A percentile compares a stretch with the other conserved stretches of the same genome.
Evolutionary conservation across 2,329 filamentous ascomycete species (phyloP).

Genomic region (Cladosporium sp.): DNA sequence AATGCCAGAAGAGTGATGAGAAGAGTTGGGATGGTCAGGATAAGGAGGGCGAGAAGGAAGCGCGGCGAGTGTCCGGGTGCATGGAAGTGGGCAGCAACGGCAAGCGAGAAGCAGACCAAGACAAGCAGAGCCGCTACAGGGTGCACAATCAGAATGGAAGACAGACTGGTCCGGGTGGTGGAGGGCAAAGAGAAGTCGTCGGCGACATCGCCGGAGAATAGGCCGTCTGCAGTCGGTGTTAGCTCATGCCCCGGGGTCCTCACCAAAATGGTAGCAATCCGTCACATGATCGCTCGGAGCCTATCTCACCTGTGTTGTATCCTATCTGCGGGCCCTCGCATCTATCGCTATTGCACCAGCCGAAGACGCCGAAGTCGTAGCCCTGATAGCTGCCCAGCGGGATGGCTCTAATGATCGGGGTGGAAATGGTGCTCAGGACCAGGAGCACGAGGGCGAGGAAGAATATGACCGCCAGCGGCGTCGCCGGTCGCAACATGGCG

Average conservation of each 20-base stretch:
- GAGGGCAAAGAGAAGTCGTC: slow-evolving; percentile 59
- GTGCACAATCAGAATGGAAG: slow-evolving; percentile 84
- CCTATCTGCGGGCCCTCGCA: slow-evolving; percentile 76
- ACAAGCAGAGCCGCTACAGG: slow-evolving; percentile 83
- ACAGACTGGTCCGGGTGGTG: slow-evolving; percentile 61
- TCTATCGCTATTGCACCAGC: slow-evolving; percentile 62
- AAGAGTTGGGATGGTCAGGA: slow-evolving; percentile 79
- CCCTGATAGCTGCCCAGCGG: slow-evolving; percentile 72
- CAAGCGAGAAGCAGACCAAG: slow-evolving; percentile 75
- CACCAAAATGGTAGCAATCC: neutral
- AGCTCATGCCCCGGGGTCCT: neutral
- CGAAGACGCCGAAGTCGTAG: slow-evolving; percentile 86
- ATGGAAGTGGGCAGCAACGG: slow-evolving; percentile 77
- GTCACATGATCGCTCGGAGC: slow-evolving; percentile 6
- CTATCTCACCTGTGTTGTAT: slow-evolving; percentile 69
- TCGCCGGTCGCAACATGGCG: slow-evolving; percentile 81
- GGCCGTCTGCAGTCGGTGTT: slow-evolving; percentile 34
- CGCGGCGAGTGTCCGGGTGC: slow-evolving; percentile 81
- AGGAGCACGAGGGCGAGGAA: slow-evolving; percentile 79
- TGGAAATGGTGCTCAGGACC: slow-evolving; percentile 81
- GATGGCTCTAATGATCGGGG: slow-evolving; percentile 79
- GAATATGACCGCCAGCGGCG: slow-evolving; percentile 80
- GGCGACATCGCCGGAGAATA: slow-evolving; percentile 41
- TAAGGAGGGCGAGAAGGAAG: slow-evolving; percentile 78
- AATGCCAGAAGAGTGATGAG: slow-evolving; percentile 80